A percentile compares a stretch with the other conserved stretches of the same genome.
Conservation (phyloP, 2,329 filamentous ascomycete species). For the Acephala macrosclerotiorum region DNA sequence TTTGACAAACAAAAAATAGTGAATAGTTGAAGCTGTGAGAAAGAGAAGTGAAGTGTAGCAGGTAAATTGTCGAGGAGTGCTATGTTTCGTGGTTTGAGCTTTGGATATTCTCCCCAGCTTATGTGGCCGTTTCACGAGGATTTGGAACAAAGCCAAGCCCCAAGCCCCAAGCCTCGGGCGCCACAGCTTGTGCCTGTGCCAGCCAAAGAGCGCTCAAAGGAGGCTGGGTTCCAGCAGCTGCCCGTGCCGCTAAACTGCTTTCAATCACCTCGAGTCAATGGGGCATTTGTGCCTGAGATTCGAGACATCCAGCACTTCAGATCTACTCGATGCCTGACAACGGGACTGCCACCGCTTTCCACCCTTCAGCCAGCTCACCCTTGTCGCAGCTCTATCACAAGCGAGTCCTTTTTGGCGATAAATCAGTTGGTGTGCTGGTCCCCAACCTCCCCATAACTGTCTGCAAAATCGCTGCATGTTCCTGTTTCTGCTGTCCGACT, state of each 20-base stretch:
- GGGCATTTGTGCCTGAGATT: neutral
- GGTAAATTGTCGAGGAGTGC: constrained; percentile 12
- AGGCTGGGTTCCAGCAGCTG: too few relatives aligned
- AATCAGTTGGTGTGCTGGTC: constrained; percentile 5
- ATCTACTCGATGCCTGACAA: too few relatives aligned
- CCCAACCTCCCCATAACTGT: constrained; percentile 29
- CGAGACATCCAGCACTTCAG: neutral
- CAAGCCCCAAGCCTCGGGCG: neutral
- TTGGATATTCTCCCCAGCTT: neutral
- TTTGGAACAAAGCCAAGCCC: neutral
- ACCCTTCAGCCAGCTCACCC: neutral
- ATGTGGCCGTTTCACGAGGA: constrained; percentile 9
- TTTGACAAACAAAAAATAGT: constrained; percentile 3
- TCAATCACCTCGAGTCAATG: neutral
- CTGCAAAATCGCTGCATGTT: constrained; percentile 7
- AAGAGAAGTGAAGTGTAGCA: constrained; percentile 9
- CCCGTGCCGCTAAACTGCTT: neutral
- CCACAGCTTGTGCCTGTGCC: neutral
- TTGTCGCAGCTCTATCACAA: neutral
- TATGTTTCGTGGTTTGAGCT: constrained; percentile 17
- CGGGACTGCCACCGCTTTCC: neutral
- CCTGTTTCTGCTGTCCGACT: constrained; percentile 23
- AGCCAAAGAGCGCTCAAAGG: too few relatives aligned
- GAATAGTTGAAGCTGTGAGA: constrained; percentile 3
- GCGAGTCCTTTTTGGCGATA: neutral